Evolutionary conservation across 2,329 filamentous ascomycete species (phyloP), one percentile per base, ranked within the genome.

Genomic region (Fusarium pseudograminearum): DNA sequence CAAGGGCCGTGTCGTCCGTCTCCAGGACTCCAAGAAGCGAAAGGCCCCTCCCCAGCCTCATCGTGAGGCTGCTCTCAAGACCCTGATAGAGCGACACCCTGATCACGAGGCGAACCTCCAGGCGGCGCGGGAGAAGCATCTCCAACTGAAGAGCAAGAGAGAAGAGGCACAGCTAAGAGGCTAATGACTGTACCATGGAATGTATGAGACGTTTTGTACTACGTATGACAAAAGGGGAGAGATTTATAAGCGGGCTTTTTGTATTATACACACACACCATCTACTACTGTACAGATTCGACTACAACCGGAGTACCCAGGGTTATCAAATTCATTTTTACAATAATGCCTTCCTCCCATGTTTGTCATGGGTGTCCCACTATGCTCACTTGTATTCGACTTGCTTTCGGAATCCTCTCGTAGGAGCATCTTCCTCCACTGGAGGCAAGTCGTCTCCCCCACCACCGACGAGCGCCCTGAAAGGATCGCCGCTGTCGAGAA

Each of bases 11-110:
- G 82, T 94, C 60, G 92, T 99, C 65, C 90, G 90, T 81, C 85
- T 99, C 58, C 91, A 97, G 78, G 96, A 99, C 80, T 92, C 96
- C 16, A 87, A 96, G 79, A 97, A 97, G 87, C 96, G 97, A 84
- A 83, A 84, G 63, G 83, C 85, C 7, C 86, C 85, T n/a, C 78
- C 81, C 14, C 74, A 81, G 73, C 84, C 83, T 30, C 83, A 85
- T 72, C 80, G 85, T 16, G 81, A 84, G 65, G 83, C 83, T 78
- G 80, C 82, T 58, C 78, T 81, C 68, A 73, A 76, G 72, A 70
- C 79, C 63, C 69, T 85, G 70, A 67, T 83, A 56, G 82, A 85
- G 77, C 80, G 84, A 68, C 83, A 86, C 70, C 80, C 81, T 1
- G 79, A 83, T 28, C 80, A 82, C 24, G 83, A 82, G 69, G 78